Evolutionary conservation across 2,329 filamentous ascomycete species (phyloP).

Genomic region (Botrytis sinoallii): DNA sequence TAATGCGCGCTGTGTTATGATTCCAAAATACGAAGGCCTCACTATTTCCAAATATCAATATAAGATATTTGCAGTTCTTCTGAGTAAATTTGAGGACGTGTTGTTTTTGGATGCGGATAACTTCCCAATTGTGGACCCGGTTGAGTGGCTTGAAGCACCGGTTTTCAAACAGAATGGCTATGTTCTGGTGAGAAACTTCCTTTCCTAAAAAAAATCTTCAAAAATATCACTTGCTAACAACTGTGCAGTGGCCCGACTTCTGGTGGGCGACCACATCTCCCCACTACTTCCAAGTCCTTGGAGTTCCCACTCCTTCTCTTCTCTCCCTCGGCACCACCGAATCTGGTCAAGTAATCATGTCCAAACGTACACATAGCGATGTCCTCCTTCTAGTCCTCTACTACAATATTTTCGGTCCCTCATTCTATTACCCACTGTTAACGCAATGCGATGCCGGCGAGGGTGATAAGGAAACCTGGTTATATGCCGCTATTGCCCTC

Average conservation of each 20-base stretch:
- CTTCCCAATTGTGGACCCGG: slow-evolving; percentile 43
- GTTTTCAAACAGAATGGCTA: slow-evolving; percentile 44
- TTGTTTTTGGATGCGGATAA: slow-evolving; percentile 48
- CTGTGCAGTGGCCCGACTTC: slow-evolving; percentile 45
- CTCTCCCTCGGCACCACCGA: slow-evolving; percentile 41
- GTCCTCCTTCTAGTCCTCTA: slow-evolving; percentile 47
- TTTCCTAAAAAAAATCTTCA: neutral
- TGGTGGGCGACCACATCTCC: slow-evolving; percentile 43
- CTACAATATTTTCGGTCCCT: slow-evolving; percentile 48
- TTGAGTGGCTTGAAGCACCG: slow-evolving; percentile 41
- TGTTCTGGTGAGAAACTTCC: slow-evolving; percentile 32
- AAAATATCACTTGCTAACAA: neutral
- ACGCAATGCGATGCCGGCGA: slow-evolving; percentile 44
- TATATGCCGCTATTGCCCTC: slow-evolving; percentile 43
- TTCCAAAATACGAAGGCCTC: slow-evolving; percentile 41
- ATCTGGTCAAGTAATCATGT: slow-evolving; percentile 45
- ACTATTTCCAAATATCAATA: slow-evolving; percentile 46
- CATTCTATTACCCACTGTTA: slow-evolving; percentile 45
- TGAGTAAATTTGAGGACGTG: slow-evolving; percentile 49
- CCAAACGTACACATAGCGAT: slow-evolving; percentile 43
- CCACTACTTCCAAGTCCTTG: slow-evolving; percentile 41
- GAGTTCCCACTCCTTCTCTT: neutral
- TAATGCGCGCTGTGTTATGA: slow-evolving; percentile 41
- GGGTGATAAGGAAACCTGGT: slow-evolving; percentile 51
- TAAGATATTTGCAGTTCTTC: slow-evolving; percentile 47